Conservation (phyloP, 2,329 filamentous ascomycete genomes). For the Nigrospora osmanthi region DNA sequence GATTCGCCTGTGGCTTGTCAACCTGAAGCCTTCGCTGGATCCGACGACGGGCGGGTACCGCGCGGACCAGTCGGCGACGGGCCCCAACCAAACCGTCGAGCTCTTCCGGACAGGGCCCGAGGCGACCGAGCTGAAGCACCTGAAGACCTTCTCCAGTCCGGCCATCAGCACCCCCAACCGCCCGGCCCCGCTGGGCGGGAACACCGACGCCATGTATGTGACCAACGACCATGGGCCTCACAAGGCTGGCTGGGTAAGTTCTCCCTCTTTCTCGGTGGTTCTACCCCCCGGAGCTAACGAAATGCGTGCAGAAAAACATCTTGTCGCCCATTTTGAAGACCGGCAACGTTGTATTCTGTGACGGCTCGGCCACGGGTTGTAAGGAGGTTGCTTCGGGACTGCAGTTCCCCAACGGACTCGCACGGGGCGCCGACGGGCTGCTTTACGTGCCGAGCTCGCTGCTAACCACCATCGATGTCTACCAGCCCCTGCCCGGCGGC, state of each 20-base stretch:
- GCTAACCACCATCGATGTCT: slow-evolving; percentile 7
- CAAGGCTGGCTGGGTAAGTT: slow-evolving; percentile 11
- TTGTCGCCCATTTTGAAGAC: slow-evolving; percentile 13
- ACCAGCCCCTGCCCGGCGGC: slow-evolving; percentile 3
- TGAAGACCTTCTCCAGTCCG: slow-evolving; percentile 11
- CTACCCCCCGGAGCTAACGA: not conserved
- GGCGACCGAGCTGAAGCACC: slow-evolving; percentile 11
- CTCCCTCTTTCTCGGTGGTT: not conserved
- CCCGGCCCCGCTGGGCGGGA: slow-evolving; percentile 9
- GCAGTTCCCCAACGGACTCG: slow-evolving; percentile 23
- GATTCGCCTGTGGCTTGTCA: slow-evolving; percentile 15
- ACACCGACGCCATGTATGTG: slow-evolving; percentile 12
- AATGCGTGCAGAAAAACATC: slow-evolving; percentile 5
- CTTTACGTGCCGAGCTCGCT: slow-evolving; percentile 22
- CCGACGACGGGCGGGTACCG: slow-evolving; percentile 7
- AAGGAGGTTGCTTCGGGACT: slow-evolving; percentile 15
- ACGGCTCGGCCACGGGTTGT: slow-evolving; percentile 1
- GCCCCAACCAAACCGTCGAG: slow-evolving; percentile 11
- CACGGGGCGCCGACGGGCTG: slow-evolving; percentile 11
- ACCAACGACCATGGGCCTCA: slow-evolving; percentile 15
- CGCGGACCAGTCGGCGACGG: slow-evolving; percentile 5
- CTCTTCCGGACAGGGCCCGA: slow-evolving; percentile 7
- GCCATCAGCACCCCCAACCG: slow-evolving; percentile 17
- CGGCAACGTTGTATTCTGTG: slow-evolving; percentile 21
- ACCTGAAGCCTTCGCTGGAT: slow-evolving; percentile 17